These are phyloP conservation scores for Apiosordaria backusii DNA, from an alignment of 495 filamentous ascomycete species.

Conservation along the genomic window DNA sequence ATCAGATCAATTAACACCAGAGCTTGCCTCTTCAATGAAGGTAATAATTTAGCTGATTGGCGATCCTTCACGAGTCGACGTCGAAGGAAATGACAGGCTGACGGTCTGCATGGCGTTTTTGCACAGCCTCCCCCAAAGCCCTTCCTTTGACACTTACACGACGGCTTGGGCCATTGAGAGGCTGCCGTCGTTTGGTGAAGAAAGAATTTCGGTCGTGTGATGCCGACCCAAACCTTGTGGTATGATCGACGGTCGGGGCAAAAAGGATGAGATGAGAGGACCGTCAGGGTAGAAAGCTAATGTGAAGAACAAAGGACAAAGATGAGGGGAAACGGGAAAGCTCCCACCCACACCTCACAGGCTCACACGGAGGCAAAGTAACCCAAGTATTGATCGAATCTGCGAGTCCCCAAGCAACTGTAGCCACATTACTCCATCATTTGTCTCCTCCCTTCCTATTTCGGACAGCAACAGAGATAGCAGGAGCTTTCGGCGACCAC, in stretches of 20 bases:
- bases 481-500: background rate
- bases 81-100: background rate
- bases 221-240: background rate
- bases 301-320: background rate
- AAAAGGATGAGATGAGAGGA: background rate
- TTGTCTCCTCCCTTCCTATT: conserved; percentile 7
- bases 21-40: background rate
- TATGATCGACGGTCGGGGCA: background rate
- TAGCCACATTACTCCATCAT: conserved; percentile 2
- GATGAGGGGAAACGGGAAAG: background rate
- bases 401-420: background rate
- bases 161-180: background rate
- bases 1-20: background rate
- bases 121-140: background rate
- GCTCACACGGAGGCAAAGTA: background rate
- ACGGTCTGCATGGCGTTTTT: background rate
- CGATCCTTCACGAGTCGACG: background rate
- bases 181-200: background rate
- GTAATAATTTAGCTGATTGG: background rate
- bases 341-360: background rate
- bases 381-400: background rate
- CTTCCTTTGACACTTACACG: background rate
- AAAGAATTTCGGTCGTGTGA: background rate
- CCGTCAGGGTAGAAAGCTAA: background rate
- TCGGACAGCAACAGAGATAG: conserved; percentile 7